Base-by-base conservation (phyloP, 352 stramenopile genomes). In the Globisporangium nodosum region DNA sequence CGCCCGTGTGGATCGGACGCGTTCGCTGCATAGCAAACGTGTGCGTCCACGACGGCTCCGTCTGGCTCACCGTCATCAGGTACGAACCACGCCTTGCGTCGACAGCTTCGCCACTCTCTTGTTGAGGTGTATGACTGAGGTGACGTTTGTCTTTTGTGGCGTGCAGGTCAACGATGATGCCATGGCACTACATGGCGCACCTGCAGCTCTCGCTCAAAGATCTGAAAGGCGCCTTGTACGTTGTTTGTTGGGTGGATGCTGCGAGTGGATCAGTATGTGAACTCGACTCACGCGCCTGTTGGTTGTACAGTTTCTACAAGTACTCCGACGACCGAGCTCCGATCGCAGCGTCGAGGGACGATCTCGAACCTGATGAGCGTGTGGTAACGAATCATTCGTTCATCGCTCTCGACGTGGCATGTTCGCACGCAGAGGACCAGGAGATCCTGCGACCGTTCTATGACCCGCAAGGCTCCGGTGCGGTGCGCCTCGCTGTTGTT, bases 1-100 rank as follows among this genome's bases (percentile, higher is more conserved):
- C 64, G 30, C 64, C 74, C 9, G 73, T 74, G 55, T 69, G 71
- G 60, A 76, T 85, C 43, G 75, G 75, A 2, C 56, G 72, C 3
- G 70, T 85, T 20, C 70, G 62, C 50, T 81, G 73, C 37, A 39
- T 60, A 16, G 70, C 57, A 0, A 58, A 74, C 47, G 52, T 85
- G 3, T 62, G 68, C 8, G 63, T 82, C 48, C 70, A 69, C 30
- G 49, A 50, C 13, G 68, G 81, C 50, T 60, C 64, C 18, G 45
- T 82, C 33, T 81, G 61, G 42, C 60, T 85, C 52, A 52, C 52
- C 52, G 65, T 69, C 35, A 78, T 85, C 62, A 62, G 64, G 64
- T 71, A 20, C n/a, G 56, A n/a, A 0, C 12, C 49, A 46, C 20
- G n/a, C 3, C 7, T 35, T 30, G 16, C 13, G 20, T 18, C 58